These are phyloP conservation scores for Ascocoryne sarcoides DNA, from an alignment of 2,329 filamentous ascomycete genomes.

Conservation along the genomic window DNA sequence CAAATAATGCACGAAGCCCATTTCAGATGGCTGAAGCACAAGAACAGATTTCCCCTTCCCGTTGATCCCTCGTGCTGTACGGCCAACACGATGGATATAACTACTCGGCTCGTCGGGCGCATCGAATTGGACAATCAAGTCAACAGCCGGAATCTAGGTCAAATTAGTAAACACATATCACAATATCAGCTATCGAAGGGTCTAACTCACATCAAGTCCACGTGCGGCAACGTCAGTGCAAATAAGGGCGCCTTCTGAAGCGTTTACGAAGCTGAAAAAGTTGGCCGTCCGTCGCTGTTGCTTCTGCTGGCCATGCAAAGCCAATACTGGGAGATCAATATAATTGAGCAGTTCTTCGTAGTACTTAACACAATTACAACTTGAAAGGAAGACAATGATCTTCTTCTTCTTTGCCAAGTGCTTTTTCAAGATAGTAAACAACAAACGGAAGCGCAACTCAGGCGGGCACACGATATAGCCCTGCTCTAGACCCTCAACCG, in stretches of 20 bases:
- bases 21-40: conserved; percentile 86
- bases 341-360: conserved; percentile 94
- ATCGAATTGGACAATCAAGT: conserved; percentile 95
- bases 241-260: conserved; percentile 77
- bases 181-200: too few species aligned
- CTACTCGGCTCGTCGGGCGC: conserved; percentile 84
- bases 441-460: conserved; percentile 84
- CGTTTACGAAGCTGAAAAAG: conserved; percentile 93
- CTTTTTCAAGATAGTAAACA: conserved; percentile 90
- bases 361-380: conserved; percentile 91
- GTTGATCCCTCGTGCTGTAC: conserved; percentile 78
- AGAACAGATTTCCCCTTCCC: conserved; percentile 82
- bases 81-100: conserved; percentile 93
- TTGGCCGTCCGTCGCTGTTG: conserved; percentile 98
- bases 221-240: conserved; percentile 95
- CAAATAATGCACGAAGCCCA: conserved; percentile 85
- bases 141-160: conserved; percentile 72
- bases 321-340: conserved; percentile 84
- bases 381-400: conserved; percentile 93
- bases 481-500: conserved; percentile 88
- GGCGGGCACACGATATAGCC: conserved; percentile 91
- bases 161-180: conserved; percentile 20
- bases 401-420: conserved; percentile 74
- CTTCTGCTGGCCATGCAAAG: conserved; percentile 91
- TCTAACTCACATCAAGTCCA: conserved; percentile 66